Conservation (phyloP, 345 rosid genomes). For the Physaria fendleri region DNA sequence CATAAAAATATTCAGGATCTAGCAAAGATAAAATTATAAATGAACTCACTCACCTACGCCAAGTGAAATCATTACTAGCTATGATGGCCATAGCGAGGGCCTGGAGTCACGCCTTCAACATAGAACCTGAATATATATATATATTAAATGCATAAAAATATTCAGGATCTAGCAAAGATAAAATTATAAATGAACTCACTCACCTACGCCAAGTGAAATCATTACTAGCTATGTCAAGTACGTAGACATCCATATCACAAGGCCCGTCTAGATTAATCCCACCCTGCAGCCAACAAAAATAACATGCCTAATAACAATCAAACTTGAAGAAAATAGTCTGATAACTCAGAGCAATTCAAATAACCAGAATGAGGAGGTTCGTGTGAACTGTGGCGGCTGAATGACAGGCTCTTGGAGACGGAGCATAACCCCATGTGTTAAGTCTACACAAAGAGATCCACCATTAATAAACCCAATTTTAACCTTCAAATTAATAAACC, state of each 20-base stretch:
- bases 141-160: not conserved
- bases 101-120: no score
- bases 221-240: conserved; percentile 58
- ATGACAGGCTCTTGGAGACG: conserved; percentile 84
- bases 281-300: conserved; percentile 49
- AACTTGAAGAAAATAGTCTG: not conserved
- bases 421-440: conserved; percentile 62
- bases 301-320: not conserved
- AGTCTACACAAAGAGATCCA: conserved; percentile 39
- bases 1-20: not conserved
- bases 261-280: conserved; percentile 85
- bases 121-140: conserved; percentile 48
- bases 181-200: conserved; percentile 13
- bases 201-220: conserved; percentile 75
- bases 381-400: conserved; percentile 64
- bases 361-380: conserved; percentile 76
- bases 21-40: no score
- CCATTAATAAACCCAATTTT: not conserved
- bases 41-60: no score
- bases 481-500: not conserved
- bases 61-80: no score
- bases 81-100: no score
- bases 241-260: conserved; percentile 66
- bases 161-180: not conserved
- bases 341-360: not conserved